Evolutionary conservation across 352 stramenopile genomes (phyloP).

Genomic region (Phytophthora colocasiae): DNA sequence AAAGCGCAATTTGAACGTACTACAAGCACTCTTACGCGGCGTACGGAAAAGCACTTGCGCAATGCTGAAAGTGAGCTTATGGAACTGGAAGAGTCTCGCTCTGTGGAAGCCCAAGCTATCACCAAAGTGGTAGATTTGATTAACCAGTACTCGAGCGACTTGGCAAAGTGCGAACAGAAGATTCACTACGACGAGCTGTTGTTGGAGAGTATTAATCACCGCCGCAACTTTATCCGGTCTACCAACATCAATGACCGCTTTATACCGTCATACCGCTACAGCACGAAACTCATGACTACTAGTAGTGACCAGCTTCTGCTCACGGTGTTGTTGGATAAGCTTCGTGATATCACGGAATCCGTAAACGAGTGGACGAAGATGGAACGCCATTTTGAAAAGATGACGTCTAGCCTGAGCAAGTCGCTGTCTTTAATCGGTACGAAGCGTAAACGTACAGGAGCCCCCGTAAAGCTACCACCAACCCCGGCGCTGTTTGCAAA

Average conservation of each 20-base stretch:
- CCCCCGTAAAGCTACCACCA: conserved; percentile 34
- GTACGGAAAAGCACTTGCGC: conserved; percentile 64
- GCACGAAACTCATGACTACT: conserved; percentile 69
- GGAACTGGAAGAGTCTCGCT: conserved; percentile 60
- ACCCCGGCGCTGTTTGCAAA: conserved; percentile 57
- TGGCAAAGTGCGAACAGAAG: conserved; percentile 59
- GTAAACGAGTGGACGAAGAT: conserved; percentile 84
- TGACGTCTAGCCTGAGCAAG: conserved; percentile 60
- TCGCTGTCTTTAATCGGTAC: conserved; percentile 57
- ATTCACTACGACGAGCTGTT: conserved; percentile 66
- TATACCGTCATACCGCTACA: conserved; percentile 70
- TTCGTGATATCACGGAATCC: conserved; percentile 57
- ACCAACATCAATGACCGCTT: conserved; percentile 72
- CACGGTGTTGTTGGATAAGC: conserved; percentile 79
- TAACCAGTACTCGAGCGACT: conserved; percentile 59
- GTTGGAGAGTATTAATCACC: conserved; percentile 68
- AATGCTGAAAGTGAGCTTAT: conserved; percentile 66
- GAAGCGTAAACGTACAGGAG: conserved; percentile 44
- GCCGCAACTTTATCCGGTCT: conserved; percentile 69
- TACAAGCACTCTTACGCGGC: conserved; percentile 50
- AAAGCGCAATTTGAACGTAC: conserved; percentile 74
- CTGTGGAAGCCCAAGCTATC: conserved; percentile 49
- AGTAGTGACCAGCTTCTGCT: conserved; percentile 78
- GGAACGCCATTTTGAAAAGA: conserved; percentile 71
- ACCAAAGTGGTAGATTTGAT: conserved; percentile 62